Evolutionary conservation across 257 asterid species (phyloP), one percentile per base, ranked within the genome.

Genomic region (Penstemon barbatus): DNA sequence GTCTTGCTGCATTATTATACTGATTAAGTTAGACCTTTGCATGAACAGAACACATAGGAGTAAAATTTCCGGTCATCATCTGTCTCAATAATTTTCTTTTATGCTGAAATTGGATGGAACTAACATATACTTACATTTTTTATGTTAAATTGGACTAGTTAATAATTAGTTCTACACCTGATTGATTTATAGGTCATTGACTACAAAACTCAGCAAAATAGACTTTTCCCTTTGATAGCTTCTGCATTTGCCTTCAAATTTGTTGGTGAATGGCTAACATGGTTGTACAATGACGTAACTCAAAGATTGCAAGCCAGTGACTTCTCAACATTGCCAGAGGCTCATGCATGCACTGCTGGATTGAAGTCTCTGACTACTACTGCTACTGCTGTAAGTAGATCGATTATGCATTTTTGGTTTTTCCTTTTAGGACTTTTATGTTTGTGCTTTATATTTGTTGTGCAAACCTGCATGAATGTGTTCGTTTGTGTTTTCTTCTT

Each of bases 331-430:
- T 78, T 94, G 91, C 97, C 98, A 5, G 98, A 94, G 80, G 97
- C 76, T 68, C 99, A 94, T 80, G 97, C 99, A 66, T 94, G 99
- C 81, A 94, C 99, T 56, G 99, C 99, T n/a, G 99, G 99, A 74
- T 81, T 94, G 90, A 94, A 94, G 84, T 94, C 99, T 69, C 79
- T 94, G 83, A 94, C 99, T 38, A 94, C 99, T 59, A 51, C 95
- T 74, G 83, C 67, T 63, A 94, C 99, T 70, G 97, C 99, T 74
- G 99, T 91, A 87, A 85, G 97, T 83, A 25, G 61, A 50, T 50
- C 61, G 9, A 3, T 13, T 50, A 53, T 53, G 55, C 25, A 25
- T 42, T 57, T 69, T 54, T 55, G 33, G 4, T 40, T 60, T 56
- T 41, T 40, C 66, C 43, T 57, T 19, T 19, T 52, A 25, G 33